A percentile compares a stretch with the other conserved stretches of the same genome.
Evolutionary conservation across 352 stramenopile genomes (phyloP).

Genomic region (Phytophthora hibernalis): DNA sequence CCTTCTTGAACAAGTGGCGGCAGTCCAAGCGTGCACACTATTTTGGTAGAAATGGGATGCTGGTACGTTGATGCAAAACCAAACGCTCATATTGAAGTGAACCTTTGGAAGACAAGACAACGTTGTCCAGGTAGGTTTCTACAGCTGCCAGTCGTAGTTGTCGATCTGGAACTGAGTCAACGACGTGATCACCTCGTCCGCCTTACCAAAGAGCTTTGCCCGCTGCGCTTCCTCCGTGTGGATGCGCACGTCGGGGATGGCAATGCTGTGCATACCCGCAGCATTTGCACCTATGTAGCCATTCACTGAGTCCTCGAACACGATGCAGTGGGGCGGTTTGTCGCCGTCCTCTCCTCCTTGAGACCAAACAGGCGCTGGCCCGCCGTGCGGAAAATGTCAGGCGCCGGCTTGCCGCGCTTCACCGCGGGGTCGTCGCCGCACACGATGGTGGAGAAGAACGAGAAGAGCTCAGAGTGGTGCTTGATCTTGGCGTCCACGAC

Average conservation of each 20-base stretch:
- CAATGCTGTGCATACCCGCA: slow-evolving; percentile 75
- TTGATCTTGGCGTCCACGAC: slow-evolving; percentile 74
- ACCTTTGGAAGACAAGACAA: slow-evolving; percentile 3
- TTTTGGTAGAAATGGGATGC: slow-evolving; percentile 15
- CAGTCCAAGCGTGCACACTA: slow-evolving; percentile 7
- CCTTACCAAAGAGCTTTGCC: slow-evolving; percentile 55
- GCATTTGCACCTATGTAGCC: slow-evolving; percentile 69
- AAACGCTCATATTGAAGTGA: slow-evolving; percentile 33
- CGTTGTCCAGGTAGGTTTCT: slow-evolving; percentile 6
- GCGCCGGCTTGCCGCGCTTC: slow-evolving; percentile 72
- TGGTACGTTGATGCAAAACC: slow-evolving; percentile 4
- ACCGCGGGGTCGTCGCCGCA: slow-evolving; percentile 80
- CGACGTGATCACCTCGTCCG: slow-evolving; percentile 69
- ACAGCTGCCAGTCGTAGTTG: slow-evolving; percentile 62
- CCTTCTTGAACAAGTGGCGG: background rate
- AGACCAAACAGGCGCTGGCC: slow-evolving; percentile 60
- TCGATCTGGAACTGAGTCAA: slow-evolving; percentile 66
- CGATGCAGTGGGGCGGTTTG: slow-evolving; percentile 54
- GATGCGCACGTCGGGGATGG: slow-evolving; percentile 74
- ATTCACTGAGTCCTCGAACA: slow-evolving; percentile 83
- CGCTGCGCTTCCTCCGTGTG: slow-evolving; percentile 57
- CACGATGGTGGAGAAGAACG: slow-evolving; percentile 76
- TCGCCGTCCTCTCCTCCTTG: slow-evolving; percentile 37
- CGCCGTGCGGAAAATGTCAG: slow-evolving; percentile 83
- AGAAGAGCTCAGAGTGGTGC: slow-evolving; percentile 77